Percentiles rank a stretch among this genome's conserved stretches.
Evolutionary conservation across 2,329 filamentous ascomycete genomes (phyloP).

Genomic region (Ceratocystis huliohia): DNA sequence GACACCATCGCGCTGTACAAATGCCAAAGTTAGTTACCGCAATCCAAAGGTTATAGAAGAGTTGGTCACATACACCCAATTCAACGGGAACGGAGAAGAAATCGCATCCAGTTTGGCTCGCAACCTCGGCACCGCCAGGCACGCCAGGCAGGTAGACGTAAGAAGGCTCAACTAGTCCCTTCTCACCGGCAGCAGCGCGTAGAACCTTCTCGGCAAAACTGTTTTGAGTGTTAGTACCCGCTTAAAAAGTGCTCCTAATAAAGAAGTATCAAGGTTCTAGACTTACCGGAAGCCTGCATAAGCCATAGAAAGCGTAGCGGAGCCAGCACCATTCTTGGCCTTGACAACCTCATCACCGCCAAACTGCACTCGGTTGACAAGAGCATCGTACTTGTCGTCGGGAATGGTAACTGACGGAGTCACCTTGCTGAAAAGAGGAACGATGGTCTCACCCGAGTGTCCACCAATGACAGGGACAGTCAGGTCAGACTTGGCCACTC

Average conservation of each 20-base stretch:
- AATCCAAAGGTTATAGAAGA: constrained; percentile 23
- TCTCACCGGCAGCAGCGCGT: constrained; percentile 76
- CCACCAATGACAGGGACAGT: constrained; percentile 89
- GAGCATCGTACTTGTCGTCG: constrained; percentile 74
- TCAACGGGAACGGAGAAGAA: constrained; percentile 96
- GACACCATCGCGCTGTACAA: constrained; percentile 57
- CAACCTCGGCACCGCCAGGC: constrained; percentile 71
- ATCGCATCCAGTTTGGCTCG: constrained; percentile 70
- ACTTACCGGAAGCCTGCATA: constrained; percentile 82
- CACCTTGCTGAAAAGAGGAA: constrained; percentile 90
- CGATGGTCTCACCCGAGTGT: constrained; percentile 96
- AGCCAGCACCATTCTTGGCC: constrained; percentile 84
- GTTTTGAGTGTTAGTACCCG: background rate
- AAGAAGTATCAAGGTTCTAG: background rate
- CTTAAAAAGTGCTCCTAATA: constrained; percentile 26
- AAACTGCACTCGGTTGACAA: constrained; percentile 93
- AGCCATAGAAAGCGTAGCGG: constrained; percentile 86
- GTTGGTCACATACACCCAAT: constrained; percentile 60
- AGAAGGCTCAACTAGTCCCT: constrained; percentile 85
- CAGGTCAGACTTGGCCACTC: constrained; percentile 68
- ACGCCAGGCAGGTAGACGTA: constrained; percentile 92
- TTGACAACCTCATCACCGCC: constrained; percentile 95
- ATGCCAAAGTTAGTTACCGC: constrained; percentile 24
- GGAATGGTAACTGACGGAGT: constrained; percentile 70
- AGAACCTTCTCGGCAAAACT: constrained; percentile 89